Conservation (phyloP, 2,329 filamentous ascomycete genomes). For the Colletotrichum phormii region DNA sequence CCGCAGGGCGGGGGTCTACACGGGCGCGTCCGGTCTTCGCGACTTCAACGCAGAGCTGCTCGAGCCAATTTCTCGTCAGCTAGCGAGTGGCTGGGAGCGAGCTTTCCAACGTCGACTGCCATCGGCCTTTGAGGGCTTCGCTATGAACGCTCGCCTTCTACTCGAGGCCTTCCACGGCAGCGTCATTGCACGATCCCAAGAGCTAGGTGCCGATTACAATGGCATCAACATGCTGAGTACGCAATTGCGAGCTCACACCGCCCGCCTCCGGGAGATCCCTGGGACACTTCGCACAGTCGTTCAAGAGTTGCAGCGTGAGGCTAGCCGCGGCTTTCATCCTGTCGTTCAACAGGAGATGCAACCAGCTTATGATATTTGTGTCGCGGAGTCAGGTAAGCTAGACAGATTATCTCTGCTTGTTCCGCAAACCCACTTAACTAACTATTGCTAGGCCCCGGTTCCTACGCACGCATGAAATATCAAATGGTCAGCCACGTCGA, state of each 20-base stretch:
- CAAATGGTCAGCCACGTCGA: slow-evolving; percentile 41
- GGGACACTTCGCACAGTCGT: neutral
- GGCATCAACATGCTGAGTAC: slow-evolving; percentile 39
- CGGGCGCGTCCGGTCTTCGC: slow-evolving; percentile 32
- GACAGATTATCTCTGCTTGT: neutral
- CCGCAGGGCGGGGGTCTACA: slow-evolving; percentile 38
- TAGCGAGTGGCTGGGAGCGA: slow-evolving; percentile 42
- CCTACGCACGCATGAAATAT: slow-evolving; percentile 42
- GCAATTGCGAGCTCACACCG: slow-evolving; percentile 39
- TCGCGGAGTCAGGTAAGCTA: slow-evolving; percentile 17
- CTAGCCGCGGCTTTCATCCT: slow-evolving; percentile 41
- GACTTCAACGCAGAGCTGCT: slow-evolving; percentile 45
- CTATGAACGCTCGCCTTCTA: slow-evolving; percentile 10
- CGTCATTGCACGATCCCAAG: slow-evolving; percentile 21
- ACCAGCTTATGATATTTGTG: slow-evolving; percentile 38
- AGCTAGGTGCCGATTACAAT: slow-evolving; percentile 24
- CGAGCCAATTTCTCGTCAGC: slow-evolving; percentile 37
- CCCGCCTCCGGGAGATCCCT: slow-evolving; percentile 35
- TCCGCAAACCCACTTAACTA: neutral
- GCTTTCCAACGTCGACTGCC: slow-evolving; percentile 43
- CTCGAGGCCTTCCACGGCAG: slow-evolving; percentile 30
- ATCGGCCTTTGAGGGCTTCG: slow-evolving; percentile 12
- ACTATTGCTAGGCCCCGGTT: slow-evolving; percentile 36
- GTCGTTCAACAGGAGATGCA: slow-evolving; percentile 40
- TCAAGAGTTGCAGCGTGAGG: slow-evolving; percentile 41